phyloP scores from a whole-genome alignment of 2,329 filamentous ascomycete species.

The Ceratocystis huliohia region DNA sequence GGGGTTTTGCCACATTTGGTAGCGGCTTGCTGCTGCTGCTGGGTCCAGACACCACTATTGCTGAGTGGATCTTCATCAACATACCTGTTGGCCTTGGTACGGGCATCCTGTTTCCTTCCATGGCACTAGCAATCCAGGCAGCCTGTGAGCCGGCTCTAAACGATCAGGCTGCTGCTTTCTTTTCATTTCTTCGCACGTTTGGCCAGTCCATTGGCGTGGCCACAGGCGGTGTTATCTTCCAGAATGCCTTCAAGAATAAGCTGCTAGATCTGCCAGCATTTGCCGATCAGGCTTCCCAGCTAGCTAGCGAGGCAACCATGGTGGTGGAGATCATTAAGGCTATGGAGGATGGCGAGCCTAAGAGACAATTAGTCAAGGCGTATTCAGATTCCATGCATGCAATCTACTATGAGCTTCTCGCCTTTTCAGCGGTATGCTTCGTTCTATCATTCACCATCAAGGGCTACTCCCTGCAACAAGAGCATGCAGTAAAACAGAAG shows the following conservation, averaged over 20 bases:
- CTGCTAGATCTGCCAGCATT: constrained; percentile 37
- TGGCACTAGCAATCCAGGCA: constrained; percentile 52
- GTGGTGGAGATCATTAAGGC: constrained; percentile 46
- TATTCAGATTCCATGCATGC: constrained; percentile 28
- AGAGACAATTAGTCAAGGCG: constrained; percentile 26
- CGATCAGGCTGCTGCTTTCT: constrained; percentile 50
- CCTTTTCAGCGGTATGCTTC: constrained; percentile 25
- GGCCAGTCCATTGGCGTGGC: constrained; percentile 26
- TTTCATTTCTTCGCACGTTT: constrained; percentile 39
- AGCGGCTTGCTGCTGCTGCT: constrained; percentile 43
- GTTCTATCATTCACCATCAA: constrained; percentile 28
- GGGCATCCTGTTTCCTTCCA: constrained; percentile 52
- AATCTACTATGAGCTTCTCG: constrained; percentile 28
- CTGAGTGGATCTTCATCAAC: constrained; percentile 48
- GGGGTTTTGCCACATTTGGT: constrained; percentile 46
- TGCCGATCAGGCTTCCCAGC: constrained; percentile 31
- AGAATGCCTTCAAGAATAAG: constrained; percentile 47
- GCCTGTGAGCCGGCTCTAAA: constrained; percentile 35
- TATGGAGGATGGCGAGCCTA: constrained; percentile 31
- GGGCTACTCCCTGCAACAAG: constrained; percentile 27
- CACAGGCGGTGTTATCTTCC: constrained; percentile 51
- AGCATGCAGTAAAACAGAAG: constrained; percentile 25
- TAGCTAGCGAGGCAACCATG: constrained; percentile 45
- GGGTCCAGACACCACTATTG: constrained; percentile 35
- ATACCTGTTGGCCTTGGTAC: constrained; percentile 47